Evolutionary conservation across 179 eudicot species (phyloP).

Genomic region (Silene vulgaris): DNA sequence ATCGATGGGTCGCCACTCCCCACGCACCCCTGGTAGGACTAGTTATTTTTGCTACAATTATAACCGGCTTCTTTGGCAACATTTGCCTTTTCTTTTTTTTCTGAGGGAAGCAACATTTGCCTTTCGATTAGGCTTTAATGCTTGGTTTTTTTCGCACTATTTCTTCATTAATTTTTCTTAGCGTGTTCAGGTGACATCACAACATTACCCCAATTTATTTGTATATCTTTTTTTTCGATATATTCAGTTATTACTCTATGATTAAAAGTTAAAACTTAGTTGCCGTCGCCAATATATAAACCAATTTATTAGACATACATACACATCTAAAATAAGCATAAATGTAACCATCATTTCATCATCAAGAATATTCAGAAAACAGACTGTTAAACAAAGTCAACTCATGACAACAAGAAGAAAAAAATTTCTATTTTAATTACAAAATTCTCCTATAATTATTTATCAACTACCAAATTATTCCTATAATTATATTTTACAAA

Average conservation of each 20-base stretch:
- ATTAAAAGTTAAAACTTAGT: not conserved
- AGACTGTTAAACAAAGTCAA: slow-evolving; percentile 21
- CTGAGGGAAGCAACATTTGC: too few relatives aligned
- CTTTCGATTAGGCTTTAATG: too few relatives aligned
- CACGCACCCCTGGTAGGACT: too few relatives aligned
- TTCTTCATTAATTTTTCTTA: too few relatives aligned
- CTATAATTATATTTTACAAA: slow-evolving; percentile 16
- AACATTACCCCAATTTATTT: not conserved
- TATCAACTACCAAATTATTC: slow-evolving; percentile 10
- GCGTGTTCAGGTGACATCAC: too few relatives aligned
- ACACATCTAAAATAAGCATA: not conserved
- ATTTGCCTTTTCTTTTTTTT: too few relatives aligned
- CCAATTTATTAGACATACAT: not conserved
- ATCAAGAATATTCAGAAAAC: not conserved
- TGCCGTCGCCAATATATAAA: not conserved
- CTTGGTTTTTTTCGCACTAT: too few relatives aligned
- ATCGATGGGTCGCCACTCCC: too few relatives aligned
- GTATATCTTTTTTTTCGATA: not conserved
- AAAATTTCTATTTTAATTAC: slow-evolving; percentile 8
- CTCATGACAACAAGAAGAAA: slow-evolving; percentile 14
- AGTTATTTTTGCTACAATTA: too few relatives aligned
- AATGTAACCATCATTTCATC: not conserved
- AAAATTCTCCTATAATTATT: slow-evolving; percentile 5
- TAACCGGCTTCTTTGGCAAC: too few relatives aligned
- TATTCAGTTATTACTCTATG: not conserved